These are phyloP conservation scores for Podospora didyma DNA, from an alignment of 495 filamentous ascomycete genomes.

Conservation along the genomic window DNA sequence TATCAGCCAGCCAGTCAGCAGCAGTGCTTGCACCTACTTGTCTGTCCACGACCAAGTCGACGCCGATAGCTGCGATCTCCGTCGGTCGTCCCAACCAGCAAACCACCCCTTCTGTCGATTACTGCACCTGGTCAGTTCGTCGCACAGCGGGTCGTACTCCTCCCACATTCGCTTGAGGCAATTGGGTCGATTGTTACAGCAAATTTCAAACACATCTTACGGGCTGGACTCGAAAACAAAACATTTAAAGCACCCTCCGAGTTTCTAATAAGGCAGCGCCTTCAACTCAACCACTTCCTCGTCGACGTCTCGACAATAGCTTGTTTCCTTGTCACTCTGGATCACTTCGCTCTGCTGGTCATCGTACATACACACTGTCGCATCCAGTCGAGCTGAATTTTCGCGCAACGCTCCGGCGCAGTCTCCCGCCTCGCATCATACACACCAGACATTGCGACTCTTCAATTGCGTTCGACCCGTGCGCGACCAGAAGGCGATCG, in stretches of 20 bases:
- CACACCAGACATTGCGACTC: not conserved
- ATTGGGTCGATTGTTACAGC: conserved; percentile 18
- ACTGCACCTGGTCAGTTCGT: conserved; percentile 19
- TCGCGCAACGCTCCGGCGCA: conserved; percentile 3
- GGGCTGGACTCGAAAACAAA: conserved; percentile 33
- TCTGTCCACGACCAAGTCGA: conserved; percentile 18
- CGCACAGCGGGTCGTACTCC: conserved; percentile 16
- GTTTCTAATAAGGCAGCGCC: conserved; percentile 31
- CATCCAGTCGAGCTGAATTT: conserved; percentile 6
- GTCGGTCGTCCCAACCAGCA: conserved; percentile 9
- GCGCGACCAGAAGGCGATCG: conserved; percentile 5
- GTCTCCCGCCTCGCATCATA: conserved; percentile 10
- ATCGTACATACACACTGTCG: conserved; percentile 8
- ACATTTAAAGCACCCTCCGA: conserved; percentile 10
- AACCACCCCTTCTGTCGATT: conserved; percentile 15
- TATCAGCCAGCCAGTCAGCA: conserved; percentile 5
- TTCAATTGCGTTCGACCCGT: not conserved
- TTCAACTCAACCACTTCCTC: conserved; percentile 5
- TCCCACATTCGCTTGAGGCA: conserved; percentile 27
- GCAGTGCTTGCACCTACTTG: conserved; percentile 2
- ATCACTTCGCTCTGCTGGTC: not conserved
- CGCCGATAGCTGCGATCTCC: conserved; percentile 11
- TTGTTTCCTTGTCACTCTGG: conserved; percentile 6
- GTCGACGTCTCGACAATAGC: conserved; percentile 9
- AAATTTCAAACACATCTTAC: conserved; percentile 25